Percentiles rank a stretch among this genome's conserved stretches.
These are phyloP conservation scores for Phytopythium vexans DNA, from an alignment of 352 stramenopile genomes.

Conservation along the genomic window DNA sequence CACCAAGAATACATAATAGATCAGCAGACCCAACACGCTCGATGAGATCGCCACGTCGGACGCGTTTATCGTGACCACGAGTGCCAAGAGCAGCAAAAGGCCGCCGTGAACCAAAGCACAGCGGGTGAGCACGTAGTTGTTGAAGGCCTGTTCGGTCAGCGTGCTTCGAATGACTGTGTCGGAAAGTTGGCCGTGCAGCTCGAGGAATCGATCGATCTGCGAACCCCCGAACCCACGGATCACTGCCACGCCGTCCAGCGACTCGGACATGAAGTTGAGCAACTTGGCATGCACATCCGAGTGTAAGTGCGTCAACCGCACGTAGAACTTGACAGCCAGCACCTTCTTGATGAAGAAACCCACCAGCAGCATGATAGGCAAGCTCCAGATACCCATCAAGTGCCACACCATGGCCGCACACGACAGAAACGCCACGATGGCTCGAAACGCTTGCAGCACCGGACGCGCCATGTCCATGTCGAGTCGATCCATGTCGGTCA, in stretches of 20 bases:
- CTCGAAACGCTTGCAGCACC: constrained; percentile 29
- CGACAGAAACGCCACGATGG: constrained; percentile 20
- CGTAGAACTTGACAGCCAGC: constrained; percentile 22
- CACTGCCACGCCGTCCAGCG: constrained; percentile 24
- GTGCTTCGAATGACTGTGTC: constrained; percentile 25
- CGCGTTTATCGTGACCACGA: constrained; percentile 28
- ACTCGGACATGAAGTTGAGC: constrained; percentile 41
- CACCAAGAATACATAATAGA: constrained; percentile 43
- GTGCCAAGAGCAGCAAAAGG: constrained; percentile 29
- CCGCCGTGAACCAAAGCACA: constrained; percentile 33
- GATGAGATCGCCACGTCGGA: constrained; percentile 24
- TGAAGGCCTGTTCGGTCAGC: constrained; percentile 21
- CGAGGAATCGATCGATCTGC: constrained; percentile 24
- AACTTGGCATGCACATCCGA: constrained; percentile 28
- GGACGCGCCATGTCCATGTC: constrained; percentile 22
- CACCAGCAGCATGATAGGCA: constrained; percentile 26
- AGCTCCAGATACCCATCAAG: constrained; percentile 24
- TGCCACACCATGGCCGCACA: constrained; percentile 31
- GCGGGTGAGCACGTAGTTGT: constrained; percentile 29
- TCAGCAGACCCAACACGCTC: constrained; percentile 32
- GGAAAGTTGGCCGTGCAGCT: constrained; percentile 24
- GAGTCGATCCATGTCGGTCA: constrained; percentile 25
- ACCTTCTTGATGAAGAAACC: constrained; percentile 31
- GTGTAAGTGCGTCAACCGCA: constrained; percentile 26
- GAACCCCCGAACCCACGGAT: constrained; percentile 31